A percentile compares a stretch with the other conserved stretches of the same genome.
These are phyloP conservation scores for Edaphochlamys debaryana DNA, from an alignment of 139 green algal genomes.

Conservation along the genomic window DNA sequence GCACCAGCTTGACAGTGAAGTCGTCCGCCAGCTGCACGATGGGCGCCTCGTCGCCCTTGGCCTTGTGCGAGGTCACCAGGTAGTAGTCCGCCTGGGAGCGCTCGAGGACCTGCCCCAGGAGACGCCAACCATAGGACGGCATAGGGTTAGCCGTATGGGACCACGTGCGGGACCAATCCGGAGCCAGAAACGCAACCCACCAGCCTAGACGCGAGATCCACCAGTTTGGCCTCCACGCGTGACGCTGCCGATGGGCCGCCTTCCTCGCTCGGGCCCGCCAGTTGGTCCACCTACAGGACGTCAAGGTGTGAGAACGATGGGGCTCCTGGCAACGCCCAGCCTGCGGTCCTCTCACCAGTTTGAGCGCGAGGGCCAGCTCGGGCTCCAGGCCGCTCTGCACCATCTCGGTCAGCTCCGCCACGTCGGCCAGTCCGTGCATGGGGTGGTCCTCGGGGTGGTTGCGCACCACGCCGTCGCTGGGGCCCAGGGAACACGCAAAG, in stretches of 20 bases:
- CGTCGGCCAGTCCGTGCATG: neutral
- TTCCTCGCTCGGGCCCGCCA: too few species aligned
- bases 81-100: slow-evolving; percentile 10
- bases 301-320: too few species aligned
- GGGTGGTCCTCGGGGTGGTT: neutral
- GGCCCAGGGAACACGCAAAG: neutral
- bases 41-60: slow-evolving; percentile 29
- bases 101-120: neutral
- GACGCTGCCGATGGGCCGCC: too few species aligned
- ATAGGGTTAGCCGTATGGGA: too few species aligned
- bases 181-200: too few species aligned
- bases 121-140: too few species aligned
- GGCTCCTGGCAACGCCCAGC: too few species aligned
- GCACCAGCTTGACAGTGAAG: slow-evolving; percentile 19
- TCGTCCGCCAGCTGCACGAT: slow-evolving; percentile 45
- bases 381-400: neutral
- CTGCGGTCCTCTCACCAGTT: neutral
- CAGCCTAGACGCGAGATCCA: too few species aligned
- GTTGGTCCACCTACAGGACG: too few species aligned
- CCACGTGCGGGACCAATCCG: too few species aligned
- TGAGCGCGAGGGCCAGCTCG: neutral
- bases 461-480: neutral
- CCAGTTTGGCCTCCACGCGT: too few species aligned
- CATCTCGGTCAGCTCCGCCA: neutral
- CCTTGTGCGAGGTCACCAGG: slow-evolving; percentile 45